Percentiles rank a stretch among this genome's conserved stretches.
phyloP scores from a whole-genome alignment of 164 flowering plant genomes.

The Echeveria elegans region DNA sequence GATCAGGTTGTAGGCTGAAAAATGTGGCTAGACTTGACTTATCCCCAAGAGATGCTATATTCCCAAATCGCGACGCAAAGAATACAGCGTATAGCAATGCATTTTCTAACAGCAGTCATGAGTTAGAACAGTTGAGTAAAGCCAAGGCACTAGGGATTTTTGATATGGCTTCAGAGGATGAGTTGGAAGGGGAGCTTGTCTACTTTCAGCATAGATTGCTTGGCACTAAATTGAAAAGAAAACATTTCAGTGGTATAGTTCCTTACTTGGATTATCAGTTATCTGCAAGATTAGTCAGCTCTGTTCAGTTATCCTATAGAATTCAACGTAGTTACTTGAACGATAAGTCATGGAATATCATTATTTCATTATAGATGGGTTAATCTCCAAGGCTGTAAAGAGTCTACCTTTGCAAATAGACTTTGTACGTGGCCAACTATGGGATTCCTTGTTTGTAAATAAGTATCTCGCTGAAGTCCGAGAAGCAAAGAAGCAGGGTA shows the following conservation, averaged over 20 bases:
- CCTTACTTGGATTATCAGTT: conserved; percentile 6
- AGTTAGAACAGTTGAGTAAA: conserved; percentile 34
- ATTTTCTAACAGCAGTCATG: conserved; percentile 14
- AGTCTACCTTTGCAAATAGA: conserved; percentile 69
- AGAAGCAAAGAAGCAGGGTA: conserved; percentile 82
- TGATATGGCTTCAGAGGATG: conserved; percentile 64
- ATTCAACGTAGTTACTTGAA: background rate
- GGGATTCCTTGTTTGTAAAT: conserved; percentile 79
- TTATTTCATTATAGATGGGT: conserved; percentile 47
- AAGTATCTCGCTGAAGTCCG: conserved; percentile 64
- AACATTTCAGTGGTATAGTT: conserved; percentile 44
- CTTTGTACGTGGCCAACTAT: conserved; percentile 34
- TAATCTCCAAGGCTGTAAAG: conserved; percentile 47
- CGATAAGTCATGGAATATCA: conserved; percentile 6
- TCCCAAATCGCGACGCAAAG: conserved; percentile 20
- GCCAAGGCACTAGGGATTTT: conserved; percentile 41
- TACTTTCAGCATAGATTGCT: conserved; percentile 66
- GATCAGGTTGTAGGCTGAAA: conserved; percentile 31
- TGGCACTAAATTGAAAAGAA: conserved; percentile 41
- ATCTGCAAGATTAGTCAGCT: conserved; percentile 20
- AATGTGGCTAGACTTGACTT: conserved; percentile 17
- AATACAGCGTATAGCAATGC: conserved; percentile 16
- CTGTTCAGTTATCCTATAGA: conserved; percentile 10
- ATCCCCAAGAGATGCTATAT: conserved; percentile 22
- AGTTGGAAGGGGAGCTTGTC: conserved; percentile 82